Evolutionary conservation across 2,329 filamentous ascomycete genomes (phyloP), one percentile per base, ranked within the genome.

Genomic region (Fusarium penzigii): DNA sequence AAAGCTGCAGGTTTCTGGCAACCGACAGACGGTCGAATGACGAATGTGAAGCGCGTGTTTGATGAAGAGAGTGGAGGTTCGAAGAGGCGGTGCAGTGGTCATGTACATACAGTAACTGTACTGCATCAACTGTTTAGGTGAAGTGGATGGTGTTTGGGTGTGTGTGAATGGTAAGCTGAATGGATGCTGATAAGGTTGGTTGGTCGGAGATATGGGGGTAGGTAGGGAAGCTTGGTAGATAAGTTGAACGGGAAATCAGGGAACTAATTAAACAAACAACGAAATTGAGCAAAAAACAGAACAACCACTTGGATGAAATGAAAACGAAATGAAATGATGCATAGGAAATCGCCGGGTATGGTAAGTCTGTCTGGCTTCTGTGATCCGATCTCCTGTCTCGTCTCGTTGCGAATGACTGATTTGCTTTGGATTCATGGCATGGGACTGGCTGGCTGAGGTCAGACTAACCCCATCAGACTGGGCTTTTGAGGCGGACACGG

Each of bases 281-380:
- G 20, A 25, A 25, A 7, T 4, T 25, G 20, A 25, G 20, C 20
- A 25, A 7, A 7, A 25, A 25, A 25, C 20, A 5, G 20, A 25
- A 25, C 20, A 7, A 25, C 20, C 20, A 25, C 20, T 25, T 25
- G 20, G 20, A 25, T 7, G 20, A 25, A 7, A 25, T 25, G 7
- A 25, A 25, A 25, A 25, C 7, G 20, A 25, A 25, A 25, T 25
- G 20, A 25, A 25, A 25, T 25, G 20, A 25, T 25, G 20, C 20
- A 25, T 25, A 25, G 45, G 46, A 46, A 58, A 56, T 51, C 54
- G 46, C 56, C 61, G 52, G 58, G 53, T 56, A 61, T 44, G 43
- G 14, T 43, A 45, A 45, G 36, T 32, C 43, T 50, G 48, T 34
- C 42, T 34, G 17, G 29, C 8, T 51, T 48, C 48, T 25, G 46